Evolutionary conservation across 192 early-diverging fungal genomes (phyloP).

Genomic region (Entomortierella chlamydospora): DNA sequence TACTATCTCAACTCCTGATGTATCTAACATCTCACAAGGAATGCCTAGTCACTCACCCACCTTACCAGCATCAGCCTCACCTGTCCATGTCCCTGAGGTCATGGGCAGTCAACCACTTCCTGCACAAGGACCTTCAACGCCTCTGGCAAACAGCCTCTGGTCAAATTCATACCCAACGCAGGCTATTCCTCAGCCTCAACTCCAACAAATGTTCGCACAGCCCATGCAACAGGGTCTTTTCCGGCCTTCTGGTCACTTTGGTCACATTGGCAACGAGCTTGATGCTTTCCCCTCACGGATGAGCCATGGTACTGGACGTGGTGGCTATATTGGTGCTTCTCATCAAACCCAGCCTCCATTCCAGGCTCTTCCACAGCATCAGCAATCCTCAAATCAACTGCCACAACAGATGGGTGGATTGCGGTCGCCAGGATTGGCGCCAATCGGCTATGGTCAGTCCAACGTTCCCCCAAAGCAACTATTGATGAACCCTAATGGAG

Average conservation of each 20-base stretch:
- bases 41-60: constrained; percentile 16
- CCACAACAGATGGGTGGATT: constrained; percentile 23
- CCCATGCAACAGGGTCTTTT: constrained; percentile 31
- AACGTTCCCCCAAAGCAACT: constrained; percentile 29
- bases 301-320: constrained; percentile 19
- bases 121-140: constrained; percentile 8
- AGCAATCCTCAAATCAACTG: constrained; percentile 10
- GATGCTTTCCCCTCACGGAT: constrained; percentile 16
- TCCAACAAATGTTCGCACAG: constrained; percentile 28
- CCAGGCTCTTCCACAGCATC: constrained; percentile 14
- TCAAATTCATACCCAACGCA: constrained; percentile 26
- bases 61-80: not conserved
- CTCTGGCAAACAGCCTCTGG: constrained; percentile 16
- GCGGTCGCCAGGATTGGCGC: constrained; percentile 39
- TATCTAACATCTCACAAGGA: not conserved
- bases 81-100: not conserved
- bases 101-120: constrained; percentile 2
- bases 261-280: constrained; percentile 25
- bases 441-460: constrained; percentile 35
- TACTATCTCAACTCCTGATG: not conserved
- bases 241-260: constrained; percentile 28
- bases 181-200: constrained; percentile 16
- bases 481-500: constrained; percentile 31
- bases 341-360: constrained; percentile 17
- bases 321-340: constrained; percentile 16